Conservation (phyloP, 495 filamentous ascomycete genomes). For the Neurospora sp. region DNA sequence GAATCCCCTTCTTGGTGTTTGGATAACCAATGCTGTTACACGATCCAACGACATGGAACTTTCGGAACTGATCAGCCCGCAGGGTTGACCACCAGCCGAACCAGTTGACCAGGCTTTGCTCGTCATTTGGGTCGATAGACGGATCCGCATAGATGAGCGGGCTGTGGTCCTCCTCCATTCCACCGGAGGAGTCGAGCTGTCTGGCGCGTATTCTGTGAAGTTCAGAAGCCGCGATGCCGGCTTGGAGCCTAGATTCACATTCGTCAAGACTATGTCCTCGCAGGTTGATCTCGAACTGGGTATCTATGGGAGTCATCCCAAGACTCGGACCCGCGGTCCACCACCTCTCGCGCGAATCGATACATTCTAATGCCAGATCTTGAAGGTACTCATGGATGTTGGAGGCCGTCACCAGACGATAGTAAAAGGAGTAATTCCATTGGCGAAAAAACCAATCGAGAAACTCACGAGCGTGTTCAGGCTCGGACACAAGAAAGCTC, state of each 20-base stretch:
- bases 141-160: slow-evolving; percentile 31
- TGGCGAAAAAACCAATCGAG: slow-evolving; percentile 44
- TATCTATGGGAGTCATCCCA: neutral
- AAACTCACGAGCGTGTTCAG: slow-evolving; percentile 38
- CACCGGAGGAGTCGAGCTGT: slow-evolving; percentile 4
- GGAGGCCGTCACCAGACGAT: slow-evolving; percentile 24
- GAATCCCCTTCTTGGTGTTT: slow-evolving; percentile 20
- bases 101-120: slow-evolving; percentile 42
- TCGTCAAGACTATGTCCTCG: slow-evolving; percentile 14
- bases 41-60: slow-evolving; percentile 38
- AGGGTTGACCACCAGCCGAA: slow-evolving; percentile 43
- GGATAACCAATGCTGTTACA: slow-evolving; percentile 10
- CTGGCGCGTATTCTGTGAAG: slow-evolving; percentile 9
- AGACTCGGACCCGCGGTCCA: neutral
- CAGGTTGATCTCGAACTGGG: slow-evolving; percentile 8
- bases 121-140: slow-evolving; percentile 40
- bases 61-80: slow-evolving; percentile 35
- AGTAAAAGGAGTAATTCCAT: slow-evolving; percentile 6
- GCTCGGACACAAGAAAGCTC: slow-evolving; percentile 46
- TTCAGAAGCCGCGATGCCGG: slow-evolving; percentile 15
- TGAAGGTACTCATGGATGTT: slow-evolving; percentile 34
- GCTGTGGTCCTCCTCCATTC: slow-evolving; percentile 23
- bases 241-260: slow-evolving; percentile 16
- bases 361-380: slow-evolving; percentile 30
- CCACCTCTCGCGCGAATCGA: slow-evolving; percentile 19